Conservation (phyloP, 2,329 filamentous ascomycete species). For the Claviceps sp. region DNA sequence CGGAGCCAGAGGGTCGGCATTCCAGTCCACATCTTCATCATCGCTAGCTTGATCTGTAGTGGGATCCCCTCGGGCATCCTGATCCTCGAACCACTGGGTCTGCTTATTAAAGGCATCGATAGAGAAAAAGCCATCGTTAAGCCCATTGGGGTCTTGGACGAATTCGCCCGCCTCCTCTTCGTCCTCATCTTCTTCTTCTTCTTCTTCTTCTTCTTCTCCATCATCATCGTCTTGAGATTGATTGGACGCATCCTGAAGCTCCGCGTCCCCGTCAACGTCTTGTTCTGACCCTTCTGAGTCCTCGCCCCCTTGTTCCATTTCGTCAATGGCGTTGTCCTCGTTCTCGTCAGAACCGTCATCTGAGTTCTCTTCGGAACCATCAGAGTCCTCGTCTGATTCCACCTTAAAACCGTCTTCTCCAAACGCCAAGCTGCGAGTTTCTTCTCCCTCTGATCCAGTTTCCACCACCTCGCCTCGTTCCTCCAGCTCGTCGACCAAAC, state of each 20-base stretch:
- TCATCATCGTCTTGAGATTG: conserved; percentile 22
- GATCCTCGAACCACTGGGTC: conserved; percentile 76
- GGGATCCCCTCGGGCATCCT: conserved; percentile 64
- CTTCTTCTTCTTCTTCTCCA: conserved; percentile 19
- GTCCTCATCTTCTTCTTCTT: conserved; percentile 14
- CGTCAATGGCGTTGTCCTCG: conserved; percentile 21
- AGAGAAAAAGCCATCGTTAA: conserved; percentile 97
- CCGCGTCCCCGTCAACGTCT: conserved; percentile 16
- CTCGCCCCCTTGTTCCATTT: conserved; percentile 24
- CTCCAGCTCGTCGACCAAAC: conserved; percentile 34
- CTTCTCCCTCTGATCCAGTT: conserved; percentile 18
- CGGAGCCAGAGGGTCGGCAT: conserved; percentile 53
- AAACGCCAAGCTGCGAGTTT: conserved; percentile 14
- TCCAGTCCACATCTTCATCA: conserved; percentile 82
- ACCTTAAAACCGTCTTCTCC: conserved; percentile 19
- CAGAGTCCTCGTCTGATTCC: conserved; percentile 17
- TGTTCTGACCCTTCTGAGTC: conserved; percentile 12
- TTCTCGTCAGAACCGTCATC: conserved; percentile 8
- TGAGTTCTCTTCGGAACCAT: conserved; percentile 12
- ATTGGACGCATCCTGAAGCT: conserved; percentile 21
- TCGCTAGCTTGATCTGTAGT: conserved; percentile 65
- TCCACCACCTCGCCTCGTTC: conserved; percentile 31
- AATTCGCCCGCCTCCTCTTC: conserved; percentile 29
- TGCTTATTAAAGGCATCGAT: conserved; percentile 96
- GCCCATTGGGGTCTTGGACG: conserved; percentile 54